phyloP scores from a whole-genome alignment of 441 rosid species.

The Syzygium malaccense region DNA sequence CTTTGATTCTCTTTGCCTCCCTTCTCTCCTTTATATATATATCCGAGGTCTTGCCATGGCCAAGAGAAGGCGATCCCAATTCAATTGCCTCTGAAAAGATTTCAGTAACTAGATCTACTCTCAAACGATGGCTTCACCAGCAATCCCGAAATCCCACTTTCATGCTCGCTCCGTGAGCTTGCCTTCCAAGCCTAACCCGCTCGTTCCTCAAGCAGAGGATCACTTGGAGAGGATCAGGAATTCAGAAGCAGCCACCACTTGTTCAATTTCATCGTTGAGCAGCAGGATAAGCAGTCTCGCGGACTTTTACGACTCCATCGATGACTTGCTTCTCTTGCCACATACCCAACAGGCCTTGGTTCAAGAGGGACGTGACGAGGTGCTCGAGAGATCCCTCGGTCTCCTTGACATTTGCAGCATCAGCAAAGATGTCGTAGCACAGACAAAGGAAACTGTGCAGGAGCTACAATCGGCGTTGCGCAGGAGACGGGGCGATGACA shows the following conservation, averaged over 20 bases:
- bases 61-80: background rate
- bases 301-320: background rate
- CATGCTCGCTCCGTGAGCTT: background rate
- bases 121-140: background rate
- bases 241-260: constrained; percentile 13
- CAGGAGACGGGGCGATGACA: constrained; percentile 18
- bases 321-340: constrained; percentile 5
- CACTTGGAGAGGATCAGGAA: constrained; percentile 20
- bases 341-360: constrained; percentile 10
- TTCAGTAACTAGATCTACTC: background rate
- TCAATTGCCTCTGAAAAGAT: background rate
- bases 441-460: constrained; percentile 20
- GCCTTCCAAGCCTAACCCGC: background rate
- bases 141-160: background rate
- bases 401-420: constrained; percentile 29
- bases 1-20: background rate
- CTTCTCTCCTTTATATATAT: background rate
- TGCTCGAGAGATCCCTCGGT: constrained; percentile 30
- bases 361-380: constrained; percentile 15
- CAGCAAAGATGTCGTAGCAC: constrained; percentile 21
- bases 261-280: constrained; percentile 15
- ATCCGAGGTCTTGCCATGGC: background rate
- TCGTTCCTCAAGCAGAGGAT: constrained; percentile 21
- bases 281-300: background rate
- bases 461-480: constrained; percentile 25